Conservation (phyloP, 345 rosid species). For the Euphorbia lathyris region DNA sequence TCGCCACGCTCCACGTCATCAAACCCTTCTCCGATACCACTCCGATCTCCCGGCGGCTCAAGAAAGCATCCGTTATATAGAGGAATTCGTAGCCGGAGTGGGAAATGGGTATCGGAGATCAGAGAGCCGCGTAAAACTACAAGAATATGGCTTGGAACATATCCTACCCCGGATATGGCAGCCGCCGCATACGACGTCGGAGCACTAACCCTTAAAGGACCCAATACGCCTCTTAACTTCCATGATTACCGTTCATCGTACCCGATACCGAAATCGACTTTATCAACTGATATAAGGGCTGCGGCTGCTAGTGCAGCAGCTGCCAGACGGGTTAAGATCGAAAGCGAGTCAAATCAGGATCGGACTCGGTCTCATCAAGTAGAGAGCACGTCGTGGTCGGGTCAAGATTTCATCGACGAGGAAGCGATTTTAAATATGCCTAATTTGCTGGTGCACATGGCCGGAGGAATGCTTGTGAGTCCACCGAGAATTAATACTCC, state of each 20-base stretch:
- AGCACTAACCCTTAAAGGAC: conserved; percentile 62
- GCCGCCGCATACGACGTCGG: conserved; percentile 80
- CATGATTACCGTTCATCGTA: conserved; percentile 46
- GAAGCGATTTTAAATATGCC: conserved; percentile 59
- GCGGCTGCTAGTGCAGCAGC: conserved; percentile 63
- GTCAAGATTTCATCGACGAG: conserved; percentile 47
- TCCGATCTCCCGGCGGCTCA: conserved; percentile 22
- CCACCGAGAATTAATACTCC: conserved; percentile 64
- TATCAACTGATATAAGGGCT: conserved; percentile 48
- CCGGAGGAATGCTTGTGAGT: conserved; percentile 67
- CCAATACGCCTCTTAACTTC: conserved; percentile 51
- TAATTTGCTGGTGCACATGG: conserved; percentile 63
- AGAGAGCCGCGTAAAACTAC: conserved; percentile 73
- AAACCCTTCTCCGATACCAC: conserved; percentile 16
- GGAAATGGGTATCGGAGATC: conserved; percentile 81
- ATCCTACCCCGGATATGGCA: conserved; percentile 72
- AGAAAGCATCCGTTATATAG: conserved; percentile 43
- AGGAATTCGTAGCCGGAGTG: conserved; percentile 65
- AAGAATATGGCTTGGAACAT: conserved; percentile 72
- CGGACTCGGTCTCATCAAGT: not conserved
- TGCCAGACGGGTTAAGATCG: conserved; percentile 10
- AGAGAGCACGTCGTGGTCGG: not conserved
- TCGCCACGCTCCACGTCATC: conserved; percentile 19
- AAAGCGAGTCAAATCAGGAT: conserved; percentile 13
- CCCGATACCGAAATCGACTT: conserved; percentile 43